Evolutionary conservation across 164 flowering plant species (phyloP).

Genomic region (Vitis vinifera): ASM3070453v1 NC_081813.1:1290001-1290500

Average conservation of each 20-base stretch:
- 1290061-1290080: constrained; percentile 49
- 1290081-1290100: constrained; percentile 46
- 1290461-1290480: constrained; percentile 93
- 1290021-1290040: constrained; percentile 10
- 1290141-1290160: constrained; percentile 24
- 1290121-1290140: constrained; percentile 34
- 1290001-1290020: neutral
- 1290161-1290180: constrained; percentile 29
- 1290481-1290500: constrained; percentile 91
- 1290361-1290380: constrained; percentile 65
- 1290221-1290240: constrained; percentile 45
- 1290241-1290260: constrained; percentile 21
- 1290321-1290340: constrained; percentile 32
- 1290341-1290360: constrained; percentile 29
- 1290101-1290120: constrained; percentile 35
- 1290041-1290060: constrained; percentile 27
- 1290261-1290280: constrained; percentile 19
- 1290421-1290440: constrained; percentile 89
- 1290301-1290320: constrained; percentile 23
- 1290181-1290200: constrained; percentile 31
- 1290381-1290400: constrained; percentile 74
- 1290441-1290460: constrained; percentile 90
- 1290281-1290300: constrained; percentile 29
- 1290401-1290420: constrained; percentile 71
- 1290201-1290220: constrained; percentile 26